Evolutionary conservation across 805 yeast species (phyloP).

Genomic region (Saccharomycopsis sp.): DNA sequence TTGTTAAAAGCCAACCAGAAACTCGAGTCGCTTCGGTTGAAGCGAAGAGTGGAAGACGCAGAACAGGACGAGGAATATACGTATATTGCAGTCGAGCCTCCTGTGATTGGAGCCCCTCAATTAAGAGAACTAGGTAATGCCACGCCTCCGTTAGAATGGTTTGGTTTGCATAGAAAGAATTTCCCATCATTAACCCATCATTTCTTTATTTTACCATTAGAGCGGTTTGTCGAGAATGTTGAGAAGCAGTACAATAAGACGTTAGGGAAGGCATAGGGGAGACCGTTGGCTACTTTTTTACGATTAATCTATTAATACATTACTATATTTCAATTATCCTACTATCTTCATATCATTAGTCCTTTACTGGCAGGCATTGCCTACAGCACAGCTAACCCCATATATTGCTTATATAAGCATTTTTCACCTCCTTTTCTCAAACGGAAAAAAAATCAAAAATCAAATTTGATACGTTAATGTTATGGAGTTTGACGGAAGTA

Average conservation of each 20-base stretch:
- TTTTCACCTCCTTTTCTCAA: not conserved
- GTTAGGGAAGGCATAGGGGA: conserved; percentile 34
- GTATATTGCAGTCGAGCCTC: conserved; percentile 64
- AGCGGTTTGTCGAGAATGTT: conserved; percentile 64
- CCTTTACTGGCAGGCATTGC: too few relatives aligned
- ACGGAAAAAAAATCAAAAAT: not conserved
- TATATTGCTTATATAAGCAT: not conserved
- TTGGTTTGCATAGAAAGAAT: conserved; percentile 82
- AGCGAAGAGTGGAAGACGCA: conserved; percentile 19
- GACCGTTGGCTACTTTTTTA: too few relatives aligned
- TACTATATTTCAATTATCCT: too few relatives aligned
- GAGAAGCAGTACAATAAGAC: conserved; percentile 39
- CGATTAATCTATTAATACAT: too few relatives aligned
- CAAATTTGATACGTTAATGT: not conserved
- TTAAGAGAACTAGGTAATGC: conserved; percentile 91
- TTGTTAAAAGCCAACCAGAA: conserved; percentile 38
- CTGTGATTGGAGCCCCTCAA: conserved; percentile 83
- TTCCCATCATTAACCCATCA: conserved; percentile 88
- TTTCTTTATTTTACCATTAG: conserved; percentile 64
- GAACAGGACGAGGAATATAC: conserved; percentile 32
- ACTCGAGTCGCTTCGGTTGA: conserved; percentile 29
- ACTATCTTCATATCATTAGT: too few relatives aligned
- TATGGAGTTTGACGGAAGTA: not conserved
- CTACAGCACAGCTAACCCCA: too few relatives aligned
- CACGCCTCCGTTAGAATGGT: conserved; percentile 98